These are phyloP conservation scores for Fragaria nilgerrensis DNA, from an alignment of 306 rosid species.

Conservation along the genomic window DNA sequence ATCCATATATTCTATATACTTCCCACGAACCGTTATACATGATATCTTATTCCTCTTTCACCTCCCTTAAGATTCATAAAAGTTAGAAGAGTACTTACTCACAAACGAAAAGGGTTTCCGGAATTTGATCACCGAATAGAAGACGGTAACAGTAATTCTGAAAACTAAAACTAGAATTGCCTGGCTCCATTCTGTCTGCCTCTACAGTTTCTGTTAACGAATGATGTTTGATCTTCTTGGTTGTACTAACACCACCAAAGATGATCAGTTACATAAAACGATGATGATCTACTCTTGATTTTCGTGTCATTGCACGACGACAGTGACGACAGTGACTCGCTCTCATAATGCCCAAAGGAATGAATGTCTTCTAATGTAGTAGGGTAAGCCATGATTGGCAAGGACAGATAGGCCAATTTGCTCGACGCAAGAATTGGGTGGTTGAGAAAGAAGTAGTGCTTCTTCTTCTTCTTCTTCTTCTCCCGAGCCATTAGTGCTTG, in stretches of 20 bases:
- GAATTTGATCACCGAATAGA: constrained; percentile 3
- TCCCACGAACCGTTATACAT: constrained; percentile 11
- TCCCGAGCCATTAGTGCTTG: constrained; percentile 24
- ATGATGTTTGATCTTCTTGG: background rate
- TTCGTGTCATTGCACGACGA: constrained; percentile 18
- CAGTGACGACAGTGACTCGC: constrained; percentile 21
- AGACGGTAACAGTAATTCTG: background rate
- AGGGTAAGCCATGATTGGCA: constrained; percentile 6
- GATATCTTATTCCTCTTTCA: constrained; percentile 12
- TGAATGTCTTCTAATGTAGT: constrained; percentile 14
- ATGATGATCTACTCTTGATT: constrained; percentile 7
- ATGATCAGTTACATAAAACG: constrained; percentile 24
- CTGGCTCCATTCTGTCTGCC: constrained; percentile 88
- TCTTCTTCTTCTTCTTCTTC: constrained; percentile 21
- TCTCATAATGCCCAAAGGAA: constrained; percentile 13
- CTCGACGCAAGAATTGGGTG: constrained; percentile 18
- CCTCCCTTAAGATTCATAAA: background rate
- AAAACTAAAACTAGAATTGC: constrained; percentile 43
- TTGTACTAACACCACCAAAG: constrained; percentile 11
- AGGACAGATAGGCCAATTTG: constrained; percentile 30
- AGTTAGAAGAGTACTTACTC: constrained; percentile 3
- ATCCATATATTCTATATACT: constrained; percentile 5
- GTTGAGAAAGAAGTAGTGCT: constrained; percentile 21
- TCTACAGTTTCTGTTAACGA: constrained; percentile 14
- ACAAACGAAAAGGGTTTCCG: background rate